Evolutionary conservation across 2,329 filamentous ascomycete species (phyloP), one percentile per base, ranked within the genome.

Genomic region (Aschersonia sp.): DNA sequence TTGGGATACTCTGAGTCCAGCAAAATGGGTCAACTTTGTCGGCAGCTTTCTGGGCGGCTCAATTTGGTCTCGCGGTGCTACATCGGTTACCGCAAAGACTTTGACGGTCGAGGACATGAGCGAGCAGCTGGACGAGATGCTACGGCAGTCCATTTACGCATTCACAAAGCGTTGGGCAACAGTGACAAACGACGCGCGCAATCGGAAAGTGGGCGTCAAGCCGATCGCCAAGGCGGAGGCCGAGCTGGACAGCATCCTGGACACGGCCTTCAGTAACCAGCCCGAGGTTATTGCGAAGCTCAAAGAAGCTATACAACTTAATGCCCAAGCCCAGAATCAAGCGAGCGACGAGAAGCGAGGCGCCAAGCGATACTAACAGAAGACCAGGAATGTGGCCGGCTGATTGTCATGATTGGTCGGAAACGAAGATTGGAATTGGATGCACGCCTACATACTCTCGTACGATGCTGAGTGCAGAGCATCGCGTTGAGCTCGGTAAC

Each of bases 41-140:
- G 70, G 70, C 45, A 72, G 68, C 51, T 71, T 78, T 45, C 71
- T 80, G n/a, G 73, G 74, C 2, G 71, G 75, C 46, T 70, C 75
- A 35, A 58, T 77, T 42, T 78, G 69, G 69, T 72, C 62, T 43
- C 61, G 64, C 30, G 58, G 59, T 5, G 54, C 56, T 20, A 59
- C 61, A 3, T 56, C 63, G 0, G 62, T 68, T 3, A 66, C 61
- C 30, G 64, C 64, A 35, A 65, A 66, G 52, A 62, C 65, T 10
- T 50, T 69, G 47, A 70, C 68, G 4, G 66, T 71, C 2, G 70
- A 80, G 50, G 78, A 82, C 54, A 80, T 79, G 55, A 76, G 75
- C 52, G 79, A 82, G 61, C 78, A 81, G 59, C 61, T 83, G 48
- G 80, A 83, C 52, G 78, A 80, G 54, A 61, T 81, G 51, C 62